Percentiles rank a stretch among this genome's conserved stretches.
phyloP scores from a whole-genome alignment of 2,329 filamentous ascomycete genomes.

The Talaromyces pinophilus region DNA sequence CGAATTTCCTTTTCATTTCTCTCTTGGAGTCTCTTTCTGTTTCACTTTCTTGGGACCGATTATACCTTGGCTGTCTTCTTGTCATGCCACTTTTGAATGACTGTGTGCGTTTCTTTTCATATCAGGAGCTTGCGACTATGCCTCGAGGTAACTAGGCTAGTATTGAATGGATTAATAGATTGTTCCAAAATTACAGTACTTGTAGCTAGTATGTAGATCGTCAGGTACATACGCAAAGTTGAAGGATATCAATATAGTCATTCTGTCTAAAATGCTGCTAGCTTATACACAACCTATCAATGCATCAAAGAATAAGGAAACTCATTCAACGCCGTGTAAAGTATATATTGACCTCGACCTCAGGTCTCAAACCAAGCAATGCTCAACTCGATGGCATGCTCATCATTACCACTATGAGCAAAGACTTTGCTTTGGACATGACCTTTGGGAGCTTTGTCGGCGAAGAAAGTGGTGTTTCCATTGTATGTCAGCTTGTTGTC shows the following conservation, averaged over 20 bases:
- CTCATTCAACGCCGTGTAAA: not conserved
- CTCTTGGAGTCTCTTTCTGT: not conserved
- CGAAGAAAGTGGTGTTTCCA: slow-evolving; percentile 41
- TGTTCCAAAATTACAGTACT: not conserved
- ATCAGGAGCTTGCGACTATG: slow-evolving; percentile 4
- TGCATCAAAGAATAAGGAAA: not conserved
- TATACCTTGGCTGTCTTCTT: slow-evolving; percentile 1
- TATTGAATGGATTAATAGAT: not conserved
- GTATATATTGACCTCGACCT: not conserved
- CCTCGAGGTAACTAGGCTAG: not conserved
- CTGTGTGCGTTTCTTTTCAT: slow-evolving; percentile 1
- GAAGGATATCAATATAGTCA: not conserved
- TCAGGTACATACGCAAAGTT: not conserved
- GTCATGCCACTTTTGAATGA: slow-evolving; percentile 1
- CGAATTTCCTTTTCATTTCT: not conserved
- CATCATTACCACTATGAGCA: slow-evolving; percentile 30
- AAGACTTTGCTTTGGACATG: slow-evolving; percentile 38
- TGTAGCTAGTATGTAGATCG: not conserved
- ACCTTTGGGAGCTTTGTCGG: slow-evolving; percentile 41
- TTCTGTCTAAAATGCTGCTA: not conserved
- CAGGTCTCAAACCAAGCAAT: slow-evolving; percentile 35
- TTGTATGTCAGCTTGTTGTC: slow-evolving; percentile 37
- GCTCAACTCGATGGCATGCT: slow-evolving; percentile 37
- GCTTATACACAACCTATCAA: slow-evolving; percentile 1
- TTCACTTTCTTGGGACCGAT: not conserved